A percentile compares a stretch with the other conserved stretches of the same genome.
These are phyloP conservation scores for Magnaporthiopsis incrustans DNA, from an alignment of 2,329 filamentous ascomycete species.

Conservation along the genomic window DNA sequence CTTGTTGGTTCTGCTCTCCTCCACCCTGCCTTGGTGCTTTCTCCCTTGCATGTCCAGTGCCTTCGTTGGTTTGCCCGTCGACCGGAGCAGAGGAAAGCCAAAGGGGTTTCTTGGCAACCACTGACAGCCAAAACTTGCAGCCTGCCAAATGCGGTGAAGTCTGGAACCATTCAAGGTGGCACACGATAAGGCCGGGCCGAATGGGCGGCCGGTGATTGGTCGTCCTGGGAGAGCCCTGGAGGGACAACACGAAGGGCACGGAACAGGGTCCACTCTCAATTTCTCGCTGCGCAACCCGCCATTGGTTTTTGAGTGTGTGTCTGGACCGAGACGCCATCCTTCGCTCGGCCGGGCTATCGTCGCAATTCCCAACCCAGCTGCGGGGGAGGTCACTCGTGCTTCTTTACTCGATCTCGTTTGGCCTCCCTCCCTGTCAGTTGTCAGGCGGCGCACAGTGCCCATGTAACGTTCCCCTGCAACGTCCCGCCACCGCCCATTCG, in stretches of 20 bases:
- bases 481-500: neutral
- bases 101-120: no score
- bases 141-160: neutral
- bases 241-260: neutral
- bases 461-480: slow-evolving; percentile 5
- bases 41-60: no score
- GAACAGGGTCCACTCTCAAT: neutral
- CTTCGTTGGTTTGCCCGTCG: no score
- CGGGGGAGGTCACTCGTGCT: neutral
- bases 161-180: neutral
- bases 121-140: neutral
- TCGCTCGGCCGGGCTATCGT: neutral
- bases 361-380: neutral
- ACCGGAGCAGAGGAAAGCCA: no score
- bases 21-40: no score
- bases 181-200: slow-evolving; percentile 2
- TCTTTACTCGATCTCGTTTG: no score
- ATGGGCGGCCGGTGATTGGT: neutral
- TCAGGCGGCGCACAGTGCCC: neutral
- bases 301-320: neutral
- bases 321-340: no score
- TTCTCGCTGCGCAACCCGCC: neutral
- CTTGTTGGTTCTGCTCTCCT: no score
- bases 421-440: no score
- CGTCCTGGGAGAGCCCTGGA: neutral